Conservation (phyloP, 768 basidiomycete species). For the Boletales sp. region DNA sequence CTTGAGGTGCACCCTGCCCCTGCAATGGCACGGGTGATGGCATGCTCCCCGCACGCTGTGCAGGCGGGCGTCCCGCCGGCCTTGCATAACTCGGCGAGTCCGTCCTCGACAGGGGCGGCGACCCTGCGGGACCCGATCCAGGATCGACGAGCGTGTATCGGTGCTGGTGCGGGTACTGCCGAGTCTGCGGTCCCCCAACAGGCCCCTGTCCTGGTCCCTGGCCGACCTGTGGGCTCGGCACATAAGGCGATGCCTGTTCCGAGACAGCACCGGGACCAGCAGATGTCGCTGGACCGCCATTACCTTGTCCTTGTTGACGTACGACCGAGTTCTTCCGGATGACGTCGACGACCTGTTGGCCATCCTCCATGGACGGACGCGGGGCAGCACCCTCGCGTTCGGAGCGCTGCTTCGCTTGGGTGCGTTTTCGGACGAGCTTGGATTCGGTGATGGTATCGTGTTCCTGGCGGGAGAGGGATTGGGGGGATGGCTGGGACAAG, state of each 20-base stretch:
- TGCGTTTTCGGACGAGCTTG: conserved; percentile 81
- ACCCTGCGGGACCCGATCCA: conserved; percentile 17
- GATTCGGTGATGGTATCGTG: conserved; percentile 76
- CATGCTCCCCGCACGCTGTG: conserved; percentile 22
- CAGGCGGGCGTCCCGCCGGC: conserved; percentile 31
- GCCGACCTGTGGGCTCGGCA: conserved; percentile 1
- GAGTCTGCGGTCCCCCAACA: conserved; percentile 3
- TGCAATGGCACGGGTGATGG: conserved; percentile 13
- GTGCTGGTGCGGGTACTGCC: conserved; percentile 36
- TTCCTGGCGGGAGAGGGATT: conserved; percentile 69
- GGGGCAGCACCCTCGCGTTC: conserved; percentile 16
- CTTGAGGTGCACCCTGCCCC: neutral
- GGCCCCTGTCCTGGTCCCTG: neutral
- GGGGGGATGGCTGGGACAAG: conserved; percentile 57
- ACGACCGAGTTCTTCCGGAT: conserved; percentile 49
- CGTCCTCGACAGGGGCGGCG: conserved; percentile 12
- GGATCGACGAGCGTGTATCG: conserved; percentile 50
- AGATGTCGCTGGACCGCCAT: conserved; percentile 3
- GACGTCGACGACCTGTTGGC: conserved; percentile 48
- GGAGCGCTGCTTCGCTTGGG: conserved; percentile 62
- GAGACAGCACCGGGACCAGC: conserved; percentile 10
- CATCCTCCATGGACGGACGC: conserved; percentile 29
- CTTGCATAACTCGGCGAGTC: conserved; percentile 27
- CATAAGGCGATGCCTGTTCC: conserved; percentile 8
- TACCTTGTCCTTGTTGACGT: conserved; percentile 14